Evolutionary conservation across 2,329 filamentous ascomycete genomes (phyloP).

Genomic region (Tothia fuscella): DNA sequence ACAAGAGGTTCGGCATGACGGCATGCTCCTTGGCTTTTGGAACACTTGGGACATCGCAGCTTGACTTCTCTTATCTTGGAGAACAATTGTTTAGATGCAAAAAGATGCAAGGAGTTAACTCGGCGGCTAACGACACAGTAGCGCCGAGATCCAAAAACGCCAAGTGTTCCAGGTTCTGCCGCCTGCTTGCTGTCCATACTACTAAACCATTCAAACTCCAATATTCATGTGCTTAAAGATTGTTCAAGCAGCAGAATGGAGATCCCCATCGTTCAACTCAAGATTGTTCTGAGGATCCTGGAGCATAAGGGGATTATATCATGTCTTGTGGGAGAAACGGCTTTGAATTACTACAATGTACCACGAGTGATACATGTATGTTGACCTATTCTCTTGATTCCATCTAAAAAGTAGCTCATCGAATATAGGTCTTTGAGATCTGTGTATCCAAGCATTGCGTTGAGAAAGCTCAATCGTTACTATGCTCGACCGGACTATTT

Average conservation of each 20-base stretch:
- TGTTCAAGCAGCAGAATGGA: too few species aligned
- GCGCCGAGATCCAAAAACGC: too few species aligned
- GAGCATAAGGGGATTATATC: background rate
- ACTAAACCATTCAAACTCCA: too few species aligned
- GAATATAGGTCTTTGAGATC: background rate
- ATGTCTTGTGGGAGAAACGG: background rate
- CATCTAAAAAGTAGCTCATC: background rate
- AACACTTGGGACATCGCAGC: too few species aligned
- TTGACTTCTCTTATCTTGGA: background rate
- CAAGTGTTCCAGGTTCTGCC: too few species aligned
- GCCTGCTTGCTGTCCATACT: too few species aligned
- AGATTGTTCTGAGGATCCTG: too few species aligned
- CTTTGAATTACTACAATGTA: background rate
- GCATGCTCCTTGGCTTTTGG: too few species aligned
- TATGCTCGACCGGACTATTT: slow-evolving; percentile 10
- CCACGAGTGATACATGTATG: background rate
- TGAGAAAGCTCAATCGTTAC: background rate
- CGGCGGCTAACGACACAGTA: too few species aligned
- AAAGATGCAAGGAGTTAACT: background rate
- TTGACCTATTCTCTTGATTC: background rate
- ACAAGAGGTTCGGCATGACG: too few species aligned
- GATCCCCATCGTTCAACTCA: too few species aligned
- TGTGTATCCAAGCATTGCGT: background rate
- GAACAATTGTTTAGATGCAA: background rate
- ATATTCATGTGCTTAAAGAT: too few species aligned